Base-by-base conservation (phyloP, 306 rosid genomes). In the Acacia confusa region DNA sequence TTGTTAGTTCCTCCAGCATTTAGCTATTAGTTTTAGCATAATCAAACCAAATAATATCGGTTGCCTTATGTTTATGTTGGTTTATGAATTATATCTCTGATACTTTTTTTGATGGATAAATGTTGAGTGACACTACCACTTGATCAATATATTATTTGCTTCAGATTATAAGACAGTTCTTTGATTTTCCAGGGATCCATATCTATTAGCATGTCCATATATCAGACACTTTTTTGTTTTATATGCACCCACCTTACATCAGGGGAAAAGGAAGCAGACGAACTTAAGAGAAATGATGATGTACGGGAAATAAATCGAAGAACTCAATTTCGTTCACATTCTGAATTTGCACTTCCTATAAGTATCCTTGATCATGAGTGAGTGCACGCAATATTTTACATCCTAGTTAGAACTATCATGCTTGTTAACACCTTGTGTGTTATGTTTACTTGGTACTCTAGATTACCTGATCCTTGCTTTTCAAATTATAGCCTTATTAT, bases 141-240 rank as follows among this genome's bases (percentile, higher is more conserved):
- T 40, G 32, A 53, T 73, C 70, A 22, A 52, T 75, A 65, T 74
- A 66, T 67, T 70, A 24, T 41, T 75, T 79, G 66, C 74, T 47
- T 78, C 52, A 67, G 50, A 81, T 78, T 69, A 44, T 76, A 47
- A 44, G 78, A 57, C 82, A 20, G 22, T 52, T 69, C 43, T 84
- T 83, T 63, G 30, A 25, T 83, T 78, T 86, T 80, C 34, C 94
- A 96, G 99, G 99, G 99, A 74, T 85, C 99, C 67, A 20, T 96
- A 83, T 96, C 99, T 58, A 94, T 94, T 85, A 92, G 99, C 93
- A 94, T 96, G 99, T 94, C 99, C 82, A 82, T 96, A 83, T 87
- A 92, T 85, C 99, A 96, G 92, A 96, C 99, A 0, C 88, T 92
- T 36, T 96, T 96, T 81, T 96, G 99, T 86, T 96, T 96, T 77